These are phyloP conservation scores for Rostrohypoxylon terebratum DNA, from an alignment of 495 filamentous ascomycete species.

Conservation along the genomic window DNA sequence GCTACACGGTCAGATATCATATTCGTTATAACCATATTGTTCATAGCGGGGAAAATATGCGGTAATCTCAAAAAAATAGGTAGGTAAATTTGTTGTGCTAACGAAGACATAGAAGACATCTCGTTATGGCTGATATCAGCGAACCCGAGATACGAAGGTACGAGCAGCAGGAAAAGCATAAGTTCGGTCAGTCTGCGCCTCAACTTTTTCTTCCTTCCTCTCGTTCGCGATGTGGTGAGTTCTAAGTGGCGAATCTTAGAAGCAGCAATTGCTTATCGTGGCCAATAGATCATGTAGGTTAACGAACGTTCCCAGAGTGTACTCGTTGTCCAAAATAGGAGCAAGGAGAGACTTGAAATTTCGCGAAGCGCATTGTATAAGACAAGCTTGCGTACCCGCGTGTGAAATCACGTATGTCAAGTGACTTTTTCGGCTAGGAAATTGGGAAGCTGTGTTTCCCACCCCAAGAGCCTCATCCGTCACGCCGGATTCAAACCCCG, in stretches of 20 bases:
- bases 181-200: not conserved
- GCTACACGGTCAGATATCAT: not conserved
- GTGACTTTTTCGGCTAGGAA: slow-evolving; percentile 15
- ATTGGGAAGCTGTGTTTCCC: slow-evolving; percentile 24
- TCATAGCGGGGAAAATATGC: not conserved
- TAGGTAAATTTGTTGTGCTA: slow-evolving; percentile 30
- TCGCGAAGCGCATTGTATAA: slow-evolving; percentile 33
- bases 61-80: slow-evolving; percentile 5
- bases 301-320: slow-evolving; percentile 36
- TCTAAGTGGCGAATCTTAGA: slow-evolving; percentile 28
- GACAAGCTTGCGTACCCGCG: not conserved
- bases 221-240: slow-evolving; percentile 7
- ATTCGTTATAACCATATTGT: not conserved
- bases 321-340: slow-evolving; percentile 30
- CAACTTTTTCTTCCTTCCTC: not conserved
- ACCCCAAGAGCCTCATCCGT: slow-evolving; percentile 45
- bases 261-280: slow-evolving; percentile 13
- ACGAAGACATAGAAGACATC: slow-evolving; percentile 28
- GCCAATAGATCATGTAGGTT: slow-evolving; percentile 19
- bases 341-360: slow-evolving; percentile 30
- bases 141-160: slow-evolving; percentile 2
- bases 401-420: slow-evolving; percentile 28
- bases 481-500: slow-evolving; percentile 45
- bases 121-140: slow-evolving; percentile 1
- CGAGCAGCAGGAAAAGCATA: slow-evolving; percentile 2